Conservation (phyloP, 1,284 basidiomycete species). For the Neotropicomus parvogracilis region DNA sequence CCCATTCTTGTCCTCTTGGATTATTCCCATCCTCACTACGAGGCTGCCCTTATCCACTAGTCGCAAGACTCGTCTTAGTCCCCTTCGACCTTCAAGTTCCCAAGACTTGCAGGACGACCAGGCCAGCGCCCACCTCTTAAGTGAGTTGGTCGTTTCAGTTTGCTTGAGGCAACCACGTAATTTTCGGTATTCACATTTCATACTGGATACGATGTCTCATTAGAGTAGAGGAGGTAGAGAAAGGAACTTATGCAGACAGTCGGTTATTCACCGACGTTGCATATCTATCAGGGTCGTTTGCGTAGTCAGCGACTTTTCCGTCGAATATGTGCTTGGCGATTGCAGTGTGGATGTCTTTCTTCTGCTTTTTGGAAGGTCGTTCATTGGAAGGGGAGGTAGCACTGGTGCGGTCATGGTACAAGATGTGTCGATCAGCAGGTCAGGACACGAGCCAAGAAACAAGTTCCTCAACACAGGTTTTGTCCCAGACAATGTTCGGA, state of each 20-base stretch:
- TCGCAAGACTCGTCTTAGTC: too few relatives aligned
- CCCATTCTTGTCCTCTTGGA: too few relatives aligned
- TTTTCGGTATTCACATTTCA: not conserved
- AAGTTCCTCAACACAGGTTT: not conserved
- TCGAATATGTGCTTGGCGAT: not conserved
- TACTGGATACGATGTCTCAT: not conserved
- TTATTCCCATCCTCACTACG: too few relatives aligned
- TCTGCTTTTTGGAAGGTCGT: not conserved
- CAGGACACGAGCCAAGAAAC: not conserved
- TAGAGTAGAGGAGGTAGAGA: too few relatives aligned
- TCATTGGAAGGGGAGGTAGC: not conserved
- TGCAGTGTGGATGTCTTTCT: not conserved
- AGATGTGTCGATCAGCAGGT: not conserved
- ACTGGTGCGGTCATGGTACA: not conserved
- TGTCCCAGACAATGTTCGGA: not conserved
- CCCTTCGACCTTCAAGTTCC: too few relatives aligned
- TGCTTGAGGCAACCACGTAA: not conserved
- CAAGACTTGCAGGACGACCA: too few relatives aligned
- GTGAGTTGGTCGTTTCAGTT: too few relatives aligned
- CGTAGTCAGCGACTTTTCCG: not conserved
- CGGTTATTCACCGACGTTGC: not conserved
- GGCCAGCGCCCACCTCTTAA: too few relatives aligned
- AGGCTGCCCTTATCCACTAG: too few relatives aligned
- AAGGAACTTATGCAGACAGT: not conserved
- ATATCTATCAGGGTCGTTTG: not conserved